Base-by-base conservation (phyloP, 176 grass and related monocot species). In the Avena sativa region DNA sequence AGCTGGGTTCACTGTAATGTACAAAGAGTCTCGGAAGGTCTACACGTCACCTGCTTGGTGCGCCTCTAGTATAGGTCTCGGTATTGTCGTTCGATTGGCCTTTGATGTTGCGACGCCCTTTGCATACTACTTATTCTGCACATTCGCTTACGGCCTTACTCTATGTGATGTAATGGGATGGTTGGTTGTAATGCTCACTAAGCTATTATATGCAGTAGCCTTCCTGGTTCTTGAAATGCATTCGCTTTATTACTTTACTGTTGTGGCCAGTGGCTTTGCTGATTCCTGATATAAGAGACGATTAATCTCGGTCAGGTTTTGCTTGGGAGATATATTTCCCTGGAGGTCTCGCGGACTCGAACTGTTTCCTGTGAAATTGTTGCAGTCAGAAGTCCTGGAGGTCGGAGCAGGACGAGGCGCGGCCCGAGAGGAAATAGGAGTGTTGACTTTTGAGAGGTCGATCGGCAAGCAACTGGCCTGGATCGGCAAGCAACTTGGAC, bases 11-110 rank as follows among this genome's bases (percentile, higher is more conserved):
- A 32, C 11, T 81, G 59, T 38, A 3, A 58, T 83, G 85, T 87
- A 90, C 84, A 90, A 58, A 83, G 79, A 16, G 52, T 15, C 74
- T 12, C 56, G 16, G 46, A 21, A 73, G 46, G 50, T 64, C 67
- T 9, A 34, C 67, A 60, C 23, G 7, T 30, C 84, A 64, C 79
- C 89, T 87, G 44, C 79, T 90, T 34, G 69, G 77, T 85, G 82
- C 88, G 34, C 21, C 38, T 15, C 40, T 67, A 74, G 88, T 68
- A 70, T 76, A 71, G 60, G 36, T 60, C 61, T 74, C 46, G 58
- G 43, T 77, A 21, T 70, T 50, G 55, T 43, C 53, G 70, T 86
- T 80, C 32, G 59, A 77, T 82, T 90, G 71, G 62, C 11, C 30
- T 71, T 52, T 76, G 49, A 89, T 80, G 20, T 46, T 11, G 16